Conservation (phyloP, 108 stramenopile genomes). For the Mediolabrus comicus region DNA sequence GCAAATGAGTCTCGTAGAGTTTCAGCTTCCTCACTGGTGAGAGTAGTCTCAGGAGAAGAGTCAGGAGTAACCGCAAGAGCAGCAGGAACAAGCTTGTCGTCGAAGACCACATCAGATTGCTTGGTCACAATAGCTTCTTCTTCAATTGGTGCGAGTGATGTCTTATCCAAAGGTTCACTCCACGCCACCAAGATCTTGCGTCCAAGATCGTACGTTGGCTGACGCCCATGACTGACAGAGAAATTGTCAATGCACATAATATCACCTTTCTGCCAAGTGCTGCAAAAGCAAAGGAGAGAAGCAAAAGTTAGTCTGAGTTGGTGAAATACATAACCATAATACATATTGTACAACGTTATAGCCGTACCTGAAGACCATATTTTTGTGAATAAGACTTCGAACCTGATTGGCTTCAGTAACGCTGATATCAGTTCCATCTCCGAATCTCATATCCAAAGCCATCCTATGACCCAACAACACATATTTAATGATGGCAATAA, state of each 20-base stretch:
- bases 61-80: background rate
- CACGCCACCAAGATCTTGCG: constrained; percentile 40
- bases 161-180: constrained; percentile 26
- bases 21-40: background rate
- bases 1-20: background rate
- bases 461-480: constrained; percentile 32
- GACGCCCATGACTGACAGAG: constrained; percentile 35
- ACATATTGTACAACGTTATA: too few species aligned
- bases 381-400: constrained; percentile 35
- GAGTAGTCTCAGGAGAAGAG: background rate
- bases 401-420: constrained; percentile 40
- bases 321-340: too few species aligned
- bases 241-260: constrained; percentile 46
- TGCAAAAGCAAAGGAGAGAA: background rate
- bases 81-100: background rate
- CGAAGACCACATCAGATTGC: background rate
- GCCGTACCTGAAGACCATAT: constrained; percentile 35
- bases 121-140: background rate
- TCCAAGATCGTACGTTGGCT: constrained; percentile 40
- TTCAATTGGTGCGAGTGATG: background rate
- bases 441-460: constrained; percentile 34
- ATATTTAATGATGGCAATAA: constrained; percentile 29
- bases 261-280: constrained; percentile 45
- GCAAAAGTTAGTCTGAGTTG: background rate
- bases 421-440: constrained; percentile 43